Base-by-base conservation (phyloP, 352 stramenopile genomes). In the Albugo laibachii region DNA sequence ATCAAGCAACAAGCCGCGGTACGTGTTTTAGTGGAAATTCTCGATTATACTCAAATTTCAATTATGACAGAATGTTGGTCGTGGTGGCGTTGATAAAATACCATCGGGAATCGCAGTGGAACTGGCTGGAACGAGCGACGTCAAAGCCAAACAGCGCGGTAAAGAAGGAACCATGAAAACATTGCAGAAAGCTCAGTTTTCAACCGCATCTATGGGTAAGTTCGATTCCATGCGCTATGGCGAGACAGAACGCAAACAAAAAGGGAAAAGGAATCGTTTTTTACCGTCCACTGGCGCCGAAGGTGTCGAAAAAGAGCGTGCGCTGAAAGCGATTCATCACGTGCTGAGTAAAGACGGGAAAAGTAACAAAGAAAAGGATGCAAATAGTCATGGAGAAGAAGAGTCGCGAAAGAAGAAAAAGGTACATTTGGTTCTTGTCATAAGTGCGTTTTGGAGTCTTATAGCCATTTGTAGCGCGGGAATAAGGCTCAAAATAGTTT, bases 191-290 rank as follows among this genome's bases (percentile, higher is more conserved):
- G 92, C 93, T 47, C 87, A 96, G 61, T 79, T 83, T 47, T 91
- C 83, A 15, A 97, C 87, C 2, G 87, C 91, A 14, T 95, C 83
- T 1, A 80, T 97, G 59, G 91, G 91, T 50, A 94, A 92, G 53
- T 97, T 97, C 60, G 87, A 97, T 65, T 88, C 92, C 56, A 89
- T 92, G 76, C 64, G 83, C 37, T 67, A 92, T 37, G 87, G 86
- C 37, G 91, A 97, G 65, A 74, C 72, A 13, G 82, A 95, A 57
- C 71, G 81, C 51, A 93, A 89, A 65, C 55, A 78, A 24, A 81
- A 74, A 55, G 76, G 76, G 54, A 88, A 88, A 56, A 73, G 76
- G 52, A 85, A 86, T 57, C 66, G 80, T 47, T 88, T 88, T 54
- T 53, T 86, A 62, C 69, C 69, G 11, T 59, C 77, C 5, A 82